Percentiles rank a stretch among this genome's conserved stretches.
Conservation (phyloP, 768 basidiomycete species). For the Boletus eberwhitei region DNA sequence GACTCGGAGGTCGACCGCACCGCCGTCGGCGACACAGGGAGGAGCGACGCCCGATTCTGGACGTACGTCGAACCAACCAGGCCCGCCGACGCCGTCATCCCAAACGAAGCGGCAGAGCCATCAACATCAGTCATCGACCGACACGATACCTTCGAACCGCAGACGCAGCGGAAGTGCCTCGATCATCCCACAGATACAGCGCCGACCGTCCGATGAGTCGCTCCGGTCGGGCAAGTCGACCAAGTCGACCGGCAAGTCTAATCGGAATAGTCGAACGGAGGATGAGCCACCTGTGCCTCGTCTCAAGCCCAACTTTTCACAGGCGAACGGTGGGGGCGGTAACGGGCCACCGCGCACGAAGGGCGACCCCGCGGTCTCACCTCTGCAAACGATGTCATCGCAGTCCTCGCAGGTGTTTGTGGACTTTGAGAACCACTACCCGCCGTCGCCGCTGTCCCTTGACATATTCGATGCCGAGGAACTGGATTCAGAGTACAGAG, state of each 20-base stretch:
- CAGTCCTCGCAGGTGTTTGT: conserved; percentile 27
- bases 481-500: conserved; percentile 24
- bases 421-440: conserved; percentile 23
- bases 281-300: conserved; percentile 31
- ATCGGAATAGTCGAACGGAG: conserved; percentile 26
- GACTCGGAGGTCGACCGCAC: conserved; percentile 12
- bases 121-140: conserved; percentile 30
- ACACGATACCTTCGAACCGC: conserved; percentile 19
- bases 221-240: conserved; percentile 39
- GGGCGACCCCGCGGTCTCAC: conserved; percentile 45
- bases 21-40: conserved; percentile 14
- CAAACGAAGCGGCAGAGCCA: conserved; percentile 24
- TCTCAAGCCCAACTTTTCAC: conserved; percentile 26
- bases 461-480: conserved; percentile 25
- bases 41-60: conserved; percentile 17
- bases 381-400: conserved; percentile 20
- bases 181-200: conserved; percentile 19
- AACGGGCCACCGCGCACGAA: conserved; percentile 40
- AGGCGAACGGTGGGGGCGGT: conserved; percentile 10
- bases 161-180: conserved; percentile 29
- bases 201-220: conserved; percentile 39
- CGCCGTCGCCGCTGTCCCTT: conserved; percentile 29
- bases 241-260: conserved; percentile 31
- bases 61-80: conserved; percentile 27
- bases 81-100: conserved; percentile 16